These are phyloP conservation scores for Fraxinus sp. DNA, from an alignment of 305 asterid genomes.

Conservation along the genomic window DNA sequence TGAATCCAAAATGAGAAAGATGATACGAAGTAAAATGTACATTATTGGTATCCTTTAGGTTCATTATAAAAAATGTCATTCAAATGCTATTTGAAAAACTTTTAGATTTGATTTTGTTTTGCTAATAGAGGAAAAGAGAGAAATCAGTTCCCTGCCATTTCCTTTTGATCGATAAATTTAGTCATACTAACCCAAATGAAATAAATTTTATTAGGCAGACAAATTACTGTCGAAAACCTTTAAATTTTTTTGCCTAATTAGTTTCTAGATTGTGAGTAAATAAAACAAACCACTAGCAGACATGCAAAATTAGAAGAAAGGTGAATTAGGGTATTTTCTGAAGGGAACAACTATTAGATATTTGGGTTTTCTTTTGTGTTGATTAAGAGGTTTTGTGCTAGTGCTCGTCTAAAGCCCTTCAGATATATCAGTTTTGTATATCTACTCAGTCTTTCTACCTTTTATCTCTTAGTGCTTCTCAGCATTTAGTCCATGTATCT, in stretches of 20 bases:
- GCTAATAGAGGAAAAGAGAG: neutral
- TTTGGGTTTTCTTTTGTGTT: neutral
- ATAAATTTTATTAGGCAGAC: neutral
- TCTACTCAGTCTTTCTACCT: slow-evolving; percentile 17
- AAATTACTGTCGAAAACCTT: neutral
- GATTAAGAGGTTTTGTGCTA: neutral
- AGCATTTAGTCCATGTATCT: slow-evolving; percentile 20
- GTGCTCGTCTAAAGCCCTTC: slow-evolving; percentile 3
- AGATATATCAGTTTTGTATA: slow-evolving; percentile 11
- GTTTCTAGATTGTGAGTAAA: neutral
- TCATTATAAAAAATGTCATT: neutral
- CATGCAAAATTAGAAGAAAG: neutral
- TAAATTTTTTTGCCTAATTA: neutral
- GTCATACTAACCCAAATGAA: neutral
- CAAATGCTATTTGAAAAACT: neutral
- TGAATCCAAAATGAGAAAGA: neutral
- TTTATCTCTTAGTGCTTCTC: slow-evolving; percentile 32
- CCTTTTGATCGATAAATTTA: neutral
- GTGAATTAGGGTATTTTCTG: neutral
- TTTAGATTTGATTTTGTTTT: neutral
- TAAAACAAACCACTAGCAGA: neutral
- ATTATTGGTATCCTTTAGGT: neutral
- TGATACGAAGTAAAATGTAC: neutral
- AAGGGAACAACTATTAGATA: neutral
- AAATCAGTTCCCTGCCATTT: neutral